Evolutionary conservation across 306 rosid species (phyloP).

Genomic region (Senna tora): DNA sequence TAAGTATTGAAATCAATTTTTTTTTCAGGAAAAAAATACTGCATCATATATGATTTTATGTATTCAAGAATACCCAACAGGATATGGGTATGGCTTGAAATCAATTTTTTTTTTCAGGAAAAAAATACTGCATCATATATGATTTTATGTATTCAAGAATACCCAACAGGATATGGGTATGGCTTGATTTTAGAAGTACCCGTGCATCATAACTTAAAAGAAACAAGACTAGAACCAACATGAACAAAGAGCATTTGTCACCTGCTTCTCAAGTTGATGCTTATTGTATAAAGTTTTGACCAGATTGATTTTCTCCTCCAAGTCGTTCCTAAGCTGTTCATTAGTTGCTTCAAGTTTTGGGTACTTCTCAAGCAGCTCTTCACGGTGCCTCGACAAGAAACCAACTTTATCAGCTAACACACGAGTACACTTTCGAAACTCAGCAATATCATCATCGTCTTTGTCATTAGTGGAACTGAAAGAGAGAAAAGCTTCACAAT

Average conservation of each 20-base stretch:
- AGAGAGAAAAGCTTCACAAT: conserved; percentile 31
- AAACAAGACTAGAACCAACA: background rate
- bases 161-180: no score
- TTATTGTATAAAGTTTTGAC: conserved; percentile 82
- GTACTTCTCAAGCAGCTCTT: conserved; percentile 79
- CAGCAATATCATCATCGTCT: conserved; percentile 82
- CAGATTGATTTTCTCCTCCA: conserved; percentile 82
- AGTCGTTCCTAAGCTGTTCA: conserved; percentile 81
- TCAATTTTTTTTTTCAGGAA: no score
- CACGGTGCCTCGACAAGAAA: conserved; percentile 76
- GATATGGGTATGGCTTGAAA: no score
- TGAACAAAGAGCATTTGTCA: conserved; percentile 36
- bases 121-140: no score
- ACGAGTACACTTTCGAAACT: conserved; percentile 76
- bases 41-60: no score
- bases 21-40: no score
- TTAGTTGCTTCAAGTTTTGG: conserved; percentile 70
- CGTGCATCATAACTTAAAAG: background rate
- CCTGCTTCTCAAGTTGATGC: conserved; percentile 98
- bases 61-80: no score
- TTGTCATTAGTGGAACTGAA: conserved; percentile 79
- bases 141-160: background rate
- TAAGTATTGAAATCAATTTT: no score
- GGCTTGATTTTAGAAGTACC: no score
- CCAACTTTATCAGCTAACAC: conserved; percentile 75